Percentiles rank a stretch among this genome's conserved stretches.
These are phyloP conservation scores for Oryza nivara DNA, from an alignment of 176 grass and related monocot species.

Conservation along the genomic window DNA sequence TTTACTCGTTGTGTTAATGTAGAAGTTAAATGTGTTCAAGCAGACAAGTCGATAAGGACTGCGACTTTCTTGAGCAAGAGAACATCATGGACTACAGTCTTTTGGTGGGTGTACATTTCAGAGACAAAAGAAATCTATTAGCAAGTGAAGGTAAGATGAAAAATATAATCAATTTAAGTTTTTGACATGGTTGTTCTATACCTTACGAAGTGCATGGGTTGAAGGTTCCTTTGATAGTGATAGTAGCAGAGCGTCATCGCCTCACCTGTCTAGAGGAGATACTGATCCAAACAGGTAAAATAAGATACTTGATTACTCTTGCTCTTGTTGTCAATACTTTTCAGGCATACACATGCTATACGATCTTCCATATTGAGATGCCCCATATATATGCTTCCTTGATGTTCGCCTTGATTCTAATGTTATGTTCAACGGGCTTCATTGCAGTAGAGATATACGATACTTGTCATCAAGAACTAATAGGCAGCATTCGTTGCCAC, in stretches of 20 bases:
- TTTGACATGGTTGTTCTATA: conserved; percentile 33
- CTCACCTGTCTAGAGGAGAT: conserved; percentile 72
- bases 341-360: background rate
- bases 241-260: conserved; percentile 55
- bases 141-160: conserved; percentile 65
- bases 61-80: conserved; percentile 96
- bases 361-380: background rate
- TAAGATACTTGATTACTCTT: background rate
- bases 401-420: background rate
- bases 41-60: conserved; percentile 95
- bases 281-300: conserved; percentile 80
- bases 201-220: conserved; percentile 43
- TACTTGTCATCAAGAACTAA: background rate
- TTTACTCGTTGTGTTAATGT: conserved; percentile 11
- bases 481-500: background rate
- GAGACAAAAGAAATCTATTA: conserved; percentile 59
- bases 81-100: conserved; percentile 99
- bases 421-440: background rate
- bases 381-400: background rate
- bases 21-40: conserved; percentile 32
- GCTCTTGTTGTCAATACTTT: background rate
- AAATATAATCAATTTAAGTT: conserved; percentile 23
- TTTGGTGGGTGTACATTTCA: conserved; percentile 94
- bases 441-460: conserved; percentile 3
- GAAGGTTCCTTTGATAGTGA: conserved; percentile 74